Conservation (phyloP, 2,329 filamentous ascomycete species). For the Hymenoscyphus fructigenus region DNA sequence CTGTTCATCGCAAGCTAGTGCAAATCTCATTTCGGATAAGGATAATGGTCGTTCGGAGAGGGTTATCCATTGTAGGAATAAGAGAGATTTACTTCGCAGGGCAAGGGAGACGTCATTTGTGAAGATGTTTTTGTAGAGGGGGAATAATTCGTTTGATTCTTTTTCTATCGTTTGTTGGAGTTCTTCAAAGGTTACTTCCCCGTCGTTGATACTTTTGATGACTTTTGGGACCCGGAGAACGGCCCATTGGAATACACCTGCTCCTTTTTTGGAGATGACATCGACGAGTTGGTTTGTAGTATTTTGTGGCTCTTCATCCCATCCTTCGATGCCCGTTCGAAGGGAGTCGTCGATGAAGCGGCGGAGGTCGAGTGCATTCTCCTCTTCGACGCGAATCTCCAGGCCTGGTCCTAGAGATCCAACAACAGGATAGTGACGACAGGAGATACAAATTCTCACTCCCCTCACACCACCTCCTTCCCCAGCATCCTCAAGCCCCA, state of each 20-base stretch:
- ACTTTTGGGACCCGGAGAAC: slow-evolving; percentile 20
- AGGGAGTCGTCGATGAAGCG: slow-evolving; percentile 13
- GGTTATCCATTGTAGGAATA: slow-evolving; percentile 30
- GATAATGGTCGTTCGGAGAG: slow-evolving; percentile 25
- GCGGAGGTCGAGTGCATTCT: slow-evolving; percentile 24
- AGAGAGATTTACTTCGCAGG: slow-evolving; percentile 15
- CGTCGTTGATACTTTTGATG: slow-evolving; percentile 19
- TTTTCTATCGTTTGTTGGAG: background rate
- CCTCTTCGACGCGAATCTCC: slow-evolving; percentile 25
- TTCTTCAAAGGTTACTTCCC: slow-evolving; percentile 11
- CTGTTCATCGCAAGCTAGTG: slow-evolving; percentile 19
- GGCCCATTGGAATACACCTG: slow-evolving; percentile 27
- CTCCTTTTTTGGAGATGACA: slow-evolving; percentile 15
- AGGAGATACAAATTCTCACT: slow-evolving; percentile 23
- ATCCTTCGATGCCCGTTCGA: slow-evolving; percentile 1
- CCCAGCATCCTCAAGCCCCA: background rate
- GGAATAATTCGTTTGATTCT: slow-evolving; percentile 20
- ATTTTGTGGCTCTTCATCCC: background rate
- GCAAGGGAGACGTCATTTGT: slow-evolving; percentile 12
- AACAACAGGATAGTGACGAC: slow-evolving; percentile 21
- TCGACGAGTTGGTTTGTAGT: slow-evolving; percentile 2
- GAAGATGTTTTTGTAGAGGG: slow-evolving; percentile 22
- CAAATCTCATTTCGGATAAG: slow-evolving; percentile 25
- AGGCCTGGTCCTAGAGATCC: slow-evolving; percentile 3
- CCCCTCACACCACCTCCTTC: slow-evolving; percentile 2